Percentiles rank a stretch among this genome's conserved stretches.
Conservation (phyloP, 352 stramenopile species). For the Phytopythium cucurbitacearum region DNA sequence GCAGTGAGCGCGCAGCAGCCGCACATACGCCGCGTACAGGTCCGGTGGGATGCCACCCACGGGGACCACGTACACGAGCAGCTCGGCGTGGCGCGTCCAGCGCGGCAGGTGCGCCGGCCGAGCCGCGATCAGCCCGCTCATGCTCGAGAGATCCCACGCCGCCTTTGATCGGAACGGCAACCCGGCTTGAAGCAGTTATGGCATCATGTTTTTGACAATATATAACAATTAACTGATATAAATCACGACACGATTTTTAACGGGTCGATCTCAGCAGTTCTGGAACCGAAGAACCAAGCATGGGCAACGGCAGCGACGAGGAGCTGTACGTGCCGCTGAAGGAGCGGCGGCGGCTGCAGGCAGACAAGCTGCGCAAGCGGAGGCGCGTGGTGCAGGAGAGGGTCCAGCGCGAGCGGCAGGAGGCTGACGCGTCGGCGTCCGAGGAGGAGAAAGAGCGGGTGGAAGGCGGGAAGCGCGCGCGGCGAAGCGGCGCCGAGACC, state of each 20-base stretch:
- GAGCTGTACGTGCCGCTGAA: slow-evolving; percentile 79
- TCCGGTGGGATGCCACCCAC: slow-evolving; percentile 61
- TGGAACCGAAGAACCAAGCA: background rate
- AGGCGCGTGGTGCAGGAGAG: slow-evolving; percentile 49
- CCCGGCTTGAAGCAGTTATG: too few relatives aligned
- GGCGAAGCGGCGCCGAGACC: slow-evolving; percentile 5
- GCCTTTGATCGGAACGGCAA: too few relatives aligned
- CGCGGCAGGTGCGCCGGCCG: slow-evolving; percentile 21
- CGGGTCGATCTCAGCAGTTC: too few relatives aligned
- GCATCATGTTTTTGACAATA: too few relatives aligned
- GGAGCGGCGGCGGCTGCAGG: slow-evolving; percentile 61
- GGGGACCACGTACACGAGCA: slow-evolving; percentile 81
- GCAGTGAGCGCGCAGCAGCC: slow-evolving; percentile 48
- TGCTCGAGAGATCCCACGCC: background rate
- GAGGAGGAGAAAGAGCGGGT: slow-evolving; percentile 24
- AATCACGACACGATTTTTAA: too few relatives aligned
- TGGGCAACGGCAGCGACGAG: slow-evolving; percentile 18
- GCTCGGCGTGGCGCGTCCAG: slow-evolving; percentile 63
- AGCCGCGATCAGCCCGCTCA: slow-evolving; percentile 29
- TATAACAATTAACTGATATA: too few relatives aligned
- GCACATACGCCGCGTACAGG: slow-evolving; percentile 53
- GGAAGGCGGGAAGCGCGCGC: slow-evolving; percentile 12
- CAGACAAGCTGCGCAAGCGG: slow-evolving; percentile 54
- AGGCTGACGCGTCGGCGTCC: slow-evolving; percentile 10
- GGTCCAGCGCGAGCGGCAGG: slow-evolving; percentile 34